These are phyloP conservation scores for Paraphaeosphaeria sporulosa DNA, from an alignment of 2,329 filamentous ascomycete genomes.

Conservation along the genomic window DNA sequence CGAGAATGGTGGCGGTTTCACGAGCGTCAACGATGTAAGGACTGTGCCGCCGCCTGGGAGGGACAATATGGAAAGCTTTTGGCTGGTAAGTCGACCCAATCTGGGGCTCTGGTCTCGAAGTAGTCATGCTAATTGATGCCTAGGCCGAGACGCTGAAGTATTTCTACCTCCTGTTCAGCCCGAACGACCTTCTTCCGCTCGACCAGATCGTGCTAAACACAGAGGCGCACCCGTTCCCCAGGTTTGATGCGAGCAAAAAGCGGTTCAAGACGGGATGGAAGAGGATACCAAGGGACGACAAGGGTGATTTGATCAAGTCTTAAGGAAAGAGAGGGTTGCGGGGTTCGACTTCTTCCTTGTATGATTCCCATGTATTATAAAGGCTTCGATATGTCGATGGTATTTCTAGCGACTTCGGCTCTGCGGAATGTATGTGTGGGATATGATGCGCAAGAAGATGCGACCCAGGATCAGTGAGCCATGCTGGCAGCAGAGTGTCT, in stretches of 20 bases:
- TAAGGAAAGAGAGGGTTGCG: background rate
- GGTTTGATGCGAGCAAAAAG: slow-evolving; percentile 78
- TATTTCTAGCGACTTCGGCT: background rate
- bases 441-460: background rate
- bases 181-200: slow-evolving; percentile 80
- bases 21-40: slow-evolving; percentile 79
- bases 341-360: background rate
- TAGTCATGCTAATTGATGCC: background rate
- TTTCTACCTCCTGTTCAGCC: slow-evolving; percentile 92
- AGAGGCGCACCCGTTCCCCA: slow-evolving; percentile 88
- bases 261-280: slow-evolving; percentile 84
- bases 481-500: too few species aligned
- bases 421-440: background rate
- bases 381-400: background rate
- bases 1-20: slow-evolving; percentile 79
- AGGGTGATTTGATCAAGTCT: slow-evolving; percentile 36
- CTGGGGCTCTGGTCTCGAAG: background rate
- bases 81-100: slow-evolving; percentile 71
- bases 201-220: slow-evolving; percentile 94
- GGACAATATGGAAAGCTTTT: slow-evolving; percentile 99
- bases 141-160: slow-evolving; percentile 97
- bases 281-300: slow-evolving; percentile 65
- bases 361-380: slow-evolving; percentile 10
- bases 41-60: slow-evolving; percentile 70
- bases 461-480: background rate